Evolutionary conservation across 2,329 filamentous ascomycete genomes (phyloP), one percentile per base, ranked within the genome.

Genomic region (Phyllosticta ampelicida): DNA sequence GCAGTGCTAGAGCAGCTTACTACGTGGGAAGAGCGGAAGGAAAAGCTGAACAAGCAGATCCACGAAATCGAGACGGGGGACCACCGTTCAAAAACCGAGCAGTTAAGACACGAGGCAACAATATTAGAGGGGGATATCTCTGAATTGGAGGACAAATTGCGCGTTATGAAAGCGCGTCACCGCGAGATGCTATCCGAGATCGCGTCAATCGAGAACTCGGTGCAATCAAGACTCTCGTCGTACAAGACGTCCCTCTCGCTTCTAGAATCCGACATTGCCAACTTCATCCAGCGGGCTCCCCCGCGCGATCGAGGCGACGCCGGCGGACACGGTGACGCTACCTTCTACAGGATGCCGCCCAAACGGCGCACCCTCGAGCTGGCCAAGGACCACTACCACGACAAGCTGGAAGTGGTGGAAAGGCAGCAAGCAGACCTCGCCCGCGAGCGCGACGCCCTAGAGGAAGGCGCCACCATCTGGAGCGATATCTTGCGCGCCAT

Each of bases 381-480:
- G 84, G 87, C 86, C 0, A 81, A 77, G 60, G 79, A 84, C 13
- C 87, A 86, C 78, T 90, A 86, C 83, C 77, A 81, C 56, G 78
- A 79, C 5, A 86, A 90, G 63, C 74, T 85, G 1, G 72, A 72
- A 1, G 71, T 80, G 0, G 73, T 87, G 2, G 74, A 83, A 54
- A 73, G 74, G 51, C 80, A 80, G 60, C 82, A 80, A 61, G 65
- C 72, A 9, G 77, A 79, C 23, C 80, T 86, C 1, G 78, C 84
- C 28, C 77, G 76, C 51, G 87, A 91, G 62, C 79, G 79, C 18
- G 70, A 75, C 3, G 87, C 87, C 1, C 75, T 91, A 9, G 80
- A 86, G 20, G 81, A 87, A 62, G 88, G 88, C 1, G 80, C 79
- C 1, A 71, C 77, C 11, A 70, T 89, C 13, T 92, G 88, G 88